Percentiles rank a stretch among this genome's conserved stretches.
Evolutionary conservation across 257 asterid genomes (phyloP).

Genomic region (Primulina tabacum): DNA sequence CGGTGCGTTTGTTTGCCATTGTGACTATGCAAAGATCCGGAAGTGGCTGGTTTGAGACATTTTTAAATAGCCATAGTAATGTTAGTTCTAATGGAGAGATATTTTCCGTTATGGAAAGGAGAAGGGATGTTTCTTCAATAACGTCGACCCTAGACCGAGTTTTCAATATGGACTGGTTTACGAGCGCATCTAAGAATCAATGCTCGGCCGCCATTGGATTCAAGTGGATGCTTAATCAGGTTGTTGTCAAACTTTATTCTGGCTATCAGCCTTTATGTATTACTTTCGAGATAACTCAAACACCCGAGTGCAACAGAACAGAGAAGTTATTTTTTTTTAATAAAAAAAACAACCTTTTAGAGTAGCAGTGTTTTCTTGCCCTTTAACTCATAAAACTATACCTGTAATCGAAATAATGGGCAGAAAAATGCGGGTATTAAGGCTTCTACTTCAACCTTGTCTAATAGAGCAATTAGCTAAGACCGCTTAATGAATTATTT

Average conservation of each 20-base stretch:
- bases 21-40: conserved; percentile 95
- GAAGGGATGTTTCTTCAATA: conserved; percentile 62
- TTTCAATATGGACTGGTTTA: conserved; percentile 72
- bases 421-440: not conserved
- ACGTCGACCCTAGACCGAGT: conserved; percentile 58
- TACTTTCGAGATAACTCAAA: not conserved
- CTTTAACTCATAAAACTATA: not conserved
- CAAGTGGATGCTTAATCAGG: conserved; percentile 99
- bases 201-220: conserved; percentile 93
- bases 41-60: conserved; percentile 96
- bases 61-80: conserved; percentile 76
- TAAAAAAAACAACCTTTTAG: not conserved
- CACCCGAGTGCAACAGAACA: not conserved
- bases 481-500: not conserved
- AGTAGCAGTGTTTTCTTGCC: too few relatives aligned
- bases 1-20: conserved; percentile 73
- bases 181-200: conserved; percentile 88
- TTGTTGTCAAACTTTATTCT: conserved; percentile 15
- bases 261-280: not conserved
- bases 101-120: conserved; percentile 63
- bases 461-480: not conserved
- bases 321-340: not conserved
- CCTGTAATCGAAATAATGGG: not conserved
- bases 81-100: conserved; percentile 97
- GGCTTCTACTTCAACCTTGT: not conserved